A percentile compares a stretch with the other conserved stretches of the same genome.
phyloP scores from a whole-genome alignment of 2,329 filamentous ascomycete species.

The Cladophialophora exuberans region DNA sequence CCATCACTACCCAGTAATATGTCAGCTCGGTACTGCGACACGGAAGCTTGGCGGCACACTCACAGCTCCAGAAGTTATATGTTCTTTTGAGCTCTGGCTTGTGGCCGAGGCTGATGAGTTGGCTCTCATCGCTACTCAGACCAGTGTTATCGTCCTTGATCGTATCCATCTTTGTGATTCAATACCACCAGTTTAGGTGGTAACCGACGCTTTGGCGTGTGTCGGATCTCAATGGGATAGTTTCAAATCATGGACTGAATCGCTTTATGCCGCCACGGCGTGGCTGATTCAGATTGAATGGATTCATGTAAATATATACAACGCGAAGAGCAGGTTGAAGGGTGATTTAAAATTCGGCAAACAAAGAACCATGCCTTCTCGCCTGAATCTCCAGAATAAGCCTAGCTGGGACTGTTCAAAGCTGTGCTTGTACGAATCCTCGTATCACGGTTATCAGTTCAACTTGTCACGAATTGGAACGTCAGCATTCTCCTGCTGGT shows the following conservation, averaged over 20 bases:
- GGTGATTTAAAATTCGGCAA: too few species aligned
- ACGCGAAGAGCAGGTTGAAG: background rate
- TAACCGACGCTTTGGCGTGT: too few species aligned
- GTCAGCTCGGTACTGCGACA: background rate
- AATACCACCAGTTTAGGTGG: too few species aligned
- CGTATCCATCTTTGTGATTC: constrained; percentile 15
- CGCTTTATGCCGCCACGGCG: background rate
- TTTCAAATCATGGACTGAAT: constrained; percentile 17
- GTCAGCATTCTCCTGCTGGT: too few species aligned
- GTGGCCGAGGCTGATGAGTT: constrained; percentile 28
- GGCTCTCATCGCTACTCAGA: constrained; percentile 21
- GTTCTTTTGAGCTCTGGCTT: constrained; percentile 29
- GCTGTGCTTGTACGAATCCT: too few species aligned
- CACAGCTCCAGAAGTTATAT: constrained; percentile 30
- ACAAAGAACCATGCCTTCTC: too few species aligned
- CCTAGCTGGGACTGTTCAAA: background rate
- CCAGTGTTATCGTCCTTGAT: constrained; percentile 19
- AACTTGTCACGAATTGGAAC: too few species aligned
- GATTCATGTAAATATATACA: background rate
- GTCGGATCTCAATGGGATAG: too few species aligned
- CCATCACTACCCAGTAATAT: constrained; percentile 19
- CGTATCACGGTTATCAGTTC: too few species aligned
- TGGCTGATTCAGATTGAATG: background rate
- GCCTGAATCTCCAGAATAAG: background rate
- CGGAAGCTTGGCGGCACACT: background rate